Conservation (phyloP, 2,329 filamentous ascomycete species). For the Colletotrichum musicola region DNA sequence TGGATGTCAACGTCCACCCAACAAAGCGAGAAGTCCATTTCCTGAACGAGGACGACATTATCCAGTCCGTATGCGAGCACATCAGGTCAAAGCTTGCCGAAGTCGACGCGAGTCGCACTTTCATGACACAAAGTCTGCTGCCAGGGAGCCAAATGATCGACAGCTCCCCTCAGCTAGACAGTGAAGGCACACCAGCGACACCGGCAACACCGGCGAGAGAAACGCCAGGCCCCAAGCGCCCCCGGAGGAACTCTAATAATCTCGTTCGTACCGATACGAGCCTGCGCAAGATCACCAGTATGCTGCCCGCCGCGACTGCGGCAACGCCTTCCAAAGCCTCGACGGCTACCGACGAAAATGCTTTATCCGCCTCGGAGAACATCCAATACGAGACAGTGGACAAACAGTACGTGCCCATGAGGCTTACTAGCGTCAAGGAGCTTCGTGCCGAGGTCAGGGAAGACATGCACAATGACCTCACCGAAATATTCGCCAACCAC, state of each 20-base stretch:
- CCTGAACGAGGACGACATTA: conserved; percentile 96
- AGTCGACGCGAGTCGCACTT: conserved; percentile 94
- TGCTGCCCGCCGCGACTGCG: conserved; percentile 76
- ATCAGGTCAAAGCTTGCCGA: conserved; percentile 83
- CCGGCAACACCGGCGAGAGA: conserved; percentile 48
- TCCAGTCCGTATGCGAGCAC: conserved; percentile 84
- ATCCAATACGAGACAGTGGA: conserved; percentile 80
- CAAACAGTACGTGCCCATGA: conserved; percentile 76
- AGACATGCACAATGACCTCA: conserved; percentile 85
- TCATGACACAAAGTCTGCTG: conserved; percentile 92
- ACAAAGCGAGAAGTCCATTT: conserved; percentile 98
- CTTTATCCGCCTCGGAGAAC: conserved; percentile 57
- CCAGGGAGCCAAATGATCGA: conserved; percentile 68
- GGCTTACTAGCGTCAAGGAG: conserved; percentile 86
- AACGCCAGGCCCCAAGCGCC: conserved; percentile 53
- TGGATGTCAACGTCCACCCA: conserved; percentile 98
- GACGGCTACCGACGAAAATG: conserved; percentile 49
- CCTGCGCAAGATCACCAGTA: conserved; percentile 94
- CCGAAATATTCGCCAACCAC: conserved; percentile 87
- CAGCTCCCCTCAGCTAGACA: conserved; percentile 41
- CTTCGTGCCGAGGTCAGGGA: conserved; percentile 85
- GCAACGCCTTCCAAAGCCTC: conserved; percentile 40
- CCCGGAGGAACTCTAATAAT: conserved; percentile 71
- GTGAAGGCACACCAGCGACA: conserved; percentile 44
- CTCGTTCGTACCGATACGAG: conserved; percentile 91